Evolutionary conservation across 164 flowering plant genomes (phyloP).

Genomic region (Liriodendron chinense): DNA sequence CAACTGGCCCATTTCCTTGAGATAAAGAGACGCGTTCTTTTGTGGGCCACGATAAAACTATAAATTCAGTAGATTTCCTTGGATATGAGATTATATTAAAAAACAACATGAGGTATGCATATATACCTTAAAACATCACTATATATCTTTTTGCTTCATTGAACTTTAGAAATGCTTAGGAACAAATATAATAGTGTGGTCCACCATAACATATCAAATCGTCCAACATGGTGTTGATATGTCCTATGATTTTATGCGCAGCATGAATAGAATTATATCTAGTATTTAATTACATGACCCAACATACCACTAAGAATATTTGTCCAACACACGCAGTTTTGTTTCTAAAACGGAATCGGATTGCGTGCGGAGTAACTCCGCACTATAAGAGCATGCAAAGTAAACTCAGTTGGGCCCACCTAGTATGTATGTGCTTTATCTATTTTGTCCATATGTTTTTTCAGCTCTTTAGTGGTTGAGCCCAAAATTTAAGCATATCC

Average conservation of each 20-base stretch:
- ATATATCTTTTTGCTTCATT: conserved; percentile 1
- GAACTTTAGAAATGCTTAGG: neutral
- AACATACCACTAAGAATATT: neutral
- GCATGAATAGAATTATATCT: neutral
- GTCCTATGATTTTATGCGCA: neutral
- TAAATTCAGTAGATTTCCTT: neutral
- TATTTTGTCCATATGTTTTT: too few relatives aligned
- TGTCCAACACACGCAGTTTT: too few relatives aligned
- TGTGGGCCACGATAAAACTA: neutral
- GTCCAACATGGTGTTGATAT: neutral
- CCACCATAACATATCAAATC: neutral
- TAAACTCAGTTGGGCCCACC: too few relatives aligned
- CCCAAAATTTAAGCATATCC: too few relatives aligned
- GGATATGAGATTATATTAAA: neutral
- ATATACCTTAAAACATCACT: conserved; percentile 1
- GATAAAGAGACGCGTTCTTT: neutral
- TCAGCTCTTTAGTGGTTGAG: too few relatives aligned
- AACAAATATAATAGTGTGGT: neutral
- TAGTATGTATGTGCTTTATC: too few relatives aligned
- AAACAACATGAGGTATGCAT: neutral
- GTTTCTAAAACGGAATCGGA: too few relatives aligned
- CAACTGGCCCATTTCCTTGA: neutral
- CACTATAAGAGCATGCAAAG: too few relatives aligned
- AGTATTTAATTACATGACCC: neutral
- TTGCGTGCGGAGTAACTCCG: too few relatives aligned